Conservation (phyloP, 2,329 filamentous ascomycete species). For the Rutstroemia sp. region DNA sequence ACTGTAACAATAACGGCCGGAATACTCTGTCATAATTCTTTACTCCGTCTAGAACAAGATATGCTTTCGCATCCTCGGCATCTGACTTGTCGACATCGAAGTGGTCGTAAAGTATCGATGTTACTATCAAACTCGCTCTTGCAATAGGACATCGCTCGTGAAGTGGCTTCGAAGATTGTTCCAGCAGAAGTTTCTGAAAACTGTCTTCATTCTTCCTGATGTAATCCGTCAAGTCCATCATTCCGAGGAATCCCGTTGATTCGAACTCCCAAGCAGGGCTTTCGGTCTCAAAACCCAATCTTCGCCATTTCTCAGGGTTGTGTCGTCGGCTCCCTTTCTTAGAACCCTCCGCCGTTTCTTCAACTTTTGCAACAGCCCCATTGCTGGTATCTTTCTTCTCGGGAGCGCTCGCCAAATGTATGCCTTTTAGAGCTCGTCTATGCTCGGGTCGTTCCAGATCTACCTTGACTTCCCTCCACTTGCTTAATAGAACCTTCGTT, state of each 20-base stretch:
- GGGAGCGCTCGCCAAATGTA: slow-evolving; percentile 76
- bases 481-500: slow-evolving; percentile 78
- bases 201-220: slow-evolving; percentile 85
- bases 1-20: slow-evolving; percentile 81
- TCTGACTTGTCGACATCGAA: slow-evolving; percentile 88
- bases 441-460: slow-evolving; percentile 86
- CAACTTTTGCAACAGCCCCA: slow-evolving; percentile 23
- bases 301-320: slow-evolving; percentile 86
- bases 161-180: slow-evolving; percentile 69
- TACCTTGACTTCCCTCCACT: slow-evolving; percentile 80
- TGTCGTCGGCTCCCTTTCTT: slow-evolving; percentile 61
- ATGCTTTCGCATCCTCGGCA: slow-evolving; percentile 68
- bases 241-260: slow-evolving; percentile 77
- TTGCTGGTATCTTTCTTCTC: slow-evolving; percentile 41
- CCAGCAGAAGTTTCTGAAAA: slow-evolving; percentile 85
- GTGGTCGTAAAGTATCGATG: slow-evolving; percentile 84
- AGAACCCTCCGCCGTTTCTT: slow-evolving; percentile 33
- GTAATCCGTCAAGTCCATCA: slow-evolving; percentile 97
- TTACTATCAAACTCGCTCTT: slow-evolving; percentile 78
- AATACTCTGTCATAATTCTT: slow-evolving; percentile 82
- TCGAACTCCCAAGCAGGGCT: slow-evolving; percentile 82
- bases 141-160: slow-evolving; percentile 79
- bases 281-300: slow-evolving; percentile 86
- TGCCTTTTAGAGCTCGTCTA: slow-evolving; percentile 64
- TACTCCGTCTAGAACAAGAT: slow-evolving; percentile 64